Conservation (phyloP, 1,139 yeast species). For the Waltiozyma sp. region DNA sequence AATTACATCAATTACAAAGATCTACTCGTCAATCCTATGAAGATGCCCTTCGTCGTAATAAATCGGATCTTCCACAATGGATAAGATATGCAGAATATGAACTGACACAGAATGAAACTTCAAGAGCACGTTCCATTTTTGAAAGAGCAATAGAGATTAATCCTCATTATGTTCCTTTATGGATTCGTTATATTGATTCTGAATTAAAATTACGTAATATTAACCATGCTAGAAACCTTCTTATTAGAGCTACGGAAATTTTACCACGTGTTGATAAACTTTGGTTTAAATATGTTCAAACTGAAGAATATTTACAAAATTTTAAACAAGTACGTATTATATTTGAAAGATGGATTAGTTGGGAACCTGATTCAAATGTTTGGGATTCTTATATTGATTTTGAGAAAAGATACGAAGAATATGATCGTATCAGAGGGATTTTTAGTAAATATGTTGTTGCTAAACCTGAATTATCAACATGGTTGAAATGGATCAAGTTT, state of each 20-base stretch:
- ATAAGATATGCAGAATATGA: slow-evolving; percentile 88
- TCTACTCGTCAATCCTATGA: slow-evolving; percentile 76
- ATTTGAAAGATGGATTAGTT: slow-evolving; percentile 71
- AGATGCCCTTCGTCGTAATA: slow-evolving; percentile 71
- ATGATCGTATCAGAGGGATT: slow-evolving; percentile 42
- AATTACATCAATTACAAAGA: slow-evolving; percentile 62
- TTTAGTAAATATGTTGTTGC: slow-evolving; percentile 45
- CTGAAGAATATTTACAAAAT: slow-evolving; percentile 73
- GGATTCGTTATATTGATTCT: slow-evolving; percentile 75
- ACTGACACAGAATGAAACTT: slow-evolving; percentile 61
- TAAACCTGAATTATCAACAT: slow-evolving; percentile 43
- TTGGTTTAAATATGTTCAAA: slow-evolving; percentile 74
- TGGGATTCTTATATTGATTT: slow-evolving; percentile 72
- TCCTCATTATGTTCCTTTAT: slow-evolving; percentile 64
- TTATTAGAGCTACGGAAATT: slow-evolving; percentile 66
- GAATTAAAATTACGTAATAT: slow-evolving; percentile 66
- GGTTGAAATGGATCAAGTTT: slow-evolving; percentile 55
- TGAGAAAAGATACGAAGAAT: slow-evolving; percentile 52
- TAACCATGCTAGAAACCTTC: slow-evolving; percentile 79
- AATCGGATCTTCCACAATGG: slow-evolving; percentile 83
- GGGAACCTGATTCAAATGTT: slow-evolving; percentile 50
- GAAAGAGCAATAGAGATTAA: slow-evolving; percentile 83
- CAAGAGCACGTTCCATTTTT: slow-evolving; percentile 75
- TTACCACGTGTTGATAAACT: slow-evolving; percentile 76
- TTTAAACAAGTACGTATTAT: slow-evolving; percentile 50